These are phyloP conservation scores for Leccinum longicurvipes DNA, from an alignment of 768 basidiomycete species.

Conservation along the genomic window DNA sequence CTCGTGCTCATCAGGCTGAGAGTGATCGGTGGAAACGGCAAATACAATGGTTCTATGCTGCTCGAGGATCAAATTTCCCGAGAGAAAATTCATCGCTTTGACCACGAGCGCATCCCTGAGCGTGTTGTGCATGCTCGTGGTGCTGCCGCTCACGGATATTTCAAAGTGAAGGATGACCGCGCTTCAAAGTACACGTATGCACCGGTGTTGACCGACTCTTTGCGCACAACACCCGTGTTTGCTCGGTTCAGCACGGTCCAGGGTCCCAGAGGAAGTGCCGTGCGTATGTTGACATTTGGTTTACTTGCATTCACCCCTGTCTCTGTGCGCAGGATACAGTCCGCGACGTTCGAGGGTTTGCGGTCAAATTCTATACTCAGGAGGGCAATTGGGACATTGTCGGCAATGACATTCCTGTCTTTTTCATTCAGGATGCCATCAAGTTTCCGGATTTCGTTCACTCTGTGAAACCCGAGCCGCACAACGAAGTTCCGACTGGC, in stretches of 20 bases:
- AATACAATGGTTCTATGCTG: conserved; percentile 60
- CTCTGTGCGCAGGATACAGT: conserved; percentile 54
- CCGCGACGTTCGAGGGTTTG: conserved; percentile 86
- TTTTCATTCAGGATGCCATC: conserved; percentile 78
- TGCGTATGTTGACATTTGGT: conserved; percentile 32
- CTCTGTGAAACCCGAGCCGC: conserved; percentile 81
- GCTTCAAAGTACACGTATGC: conserved; percentile 73
- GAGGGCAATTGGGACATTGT: conserved; percentile 90
- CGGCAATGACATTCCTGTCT: conserved; percentile 80
- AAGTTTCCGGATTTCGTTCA: conserved; percentile 88
- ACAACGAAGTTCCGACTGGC: conserved; percentile 73
- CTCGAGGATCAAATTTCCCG: conserved; percentile 76
- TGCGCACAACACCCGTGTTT: conserved; percentile 71
- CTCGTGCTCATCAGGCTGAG: conserved; percentile 46
- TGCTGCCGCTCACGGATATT: conserved; percentile 78
- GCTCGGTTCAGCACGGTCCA: conserved; percentile 85
- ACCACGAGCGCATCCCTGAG: conserved; percentile 89
- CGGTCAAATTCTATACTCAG: conserved; percentile 75
- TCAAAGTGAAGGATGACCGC: conserved; percentile 66
- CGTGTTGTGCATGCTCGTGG: conserved; percentile 74
- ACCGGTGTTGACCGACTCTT: conserved; percentile 67
- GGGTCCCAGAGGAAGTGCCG: conserved; percentile 78
- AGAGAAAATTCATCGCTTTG: conserved; percentile 76
- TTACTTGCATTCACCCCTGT: neutral
- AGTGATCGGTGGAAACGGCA: conserved; percentile 39